Percentiles rank a stretch among this genome's conserved stretches.
These are phyloP conservation scores for Saccharomyces hybrid DNA, from an alignment of 1,139 yeast genomes.

Conservation along the genomic window DNA sequence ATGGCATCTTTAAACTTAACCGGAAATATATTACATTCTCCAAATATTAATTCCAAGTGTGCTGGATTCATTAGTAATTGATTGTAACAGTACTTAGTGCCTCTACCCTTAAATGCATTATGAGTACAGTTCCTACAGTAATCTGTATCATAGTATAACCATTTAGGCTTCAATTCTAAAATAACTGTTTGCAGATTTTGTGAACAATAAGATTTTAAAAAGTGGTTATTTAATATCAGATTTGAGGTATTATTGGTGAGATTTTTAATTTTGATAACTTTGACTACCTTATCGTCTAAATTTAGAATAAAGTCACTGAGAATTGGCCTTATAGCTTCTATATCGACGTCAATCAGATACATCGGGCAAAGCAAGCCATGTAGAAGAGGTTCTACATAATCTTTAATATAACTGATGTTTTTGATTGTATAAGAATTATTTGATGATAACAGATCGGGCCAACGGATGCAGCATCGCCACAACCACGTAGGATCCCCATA, in stretches of 20 bases:
- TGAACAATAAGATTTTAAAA: conserved; percentile 18
- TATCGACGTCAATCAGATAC: conserved; percentile 10
- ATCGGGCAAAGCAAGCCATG: conserved; percentile 15
- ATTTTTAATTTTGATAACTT: conserved; percentile 17
- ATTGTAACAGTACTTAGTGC: conserved; percentile 21
- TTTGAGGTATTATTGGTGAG: conserved; percentile 7
- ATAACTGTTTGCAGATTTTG: conserved; percentile 4
- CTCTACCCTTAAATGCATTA: conserved; percentile 18
- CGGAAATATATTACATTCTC: conserved; percentile 8
- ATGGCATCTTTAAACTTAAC: conserved; percentile 10
- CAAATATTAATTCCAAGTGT: conserved; percentile 9
- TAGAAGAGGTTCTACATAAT: conserved; percentile 11
- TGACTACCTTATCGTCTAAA: conserved; percentile 11
- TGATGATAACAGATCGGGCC: conserved; percentile 9
- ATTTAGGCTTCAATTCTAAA: conserved; percentile 31
- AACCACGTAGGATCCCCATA: conserved; percentile 11
- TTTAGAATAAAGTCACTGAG: conserved; percentile 3
- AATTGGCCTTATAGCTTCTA: conserved; percentile 3
- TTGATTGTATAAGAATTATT: conserved; percentile 21
- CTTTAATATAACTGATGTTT: conserved; percentile 17
- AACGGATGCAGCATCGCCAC: conserved; percentile 24
- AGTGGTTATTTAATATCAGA: conserved; percentile 20
- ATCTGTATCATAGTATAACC: conserved; percentile 18
- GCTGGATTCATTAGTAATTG: conserved; percentile 9
- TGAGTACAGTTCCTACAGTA: conserved; percentile 30